Base-by-base conservation (phyloP, 257 asterid species). In the Primulina eburnea region DNA sequence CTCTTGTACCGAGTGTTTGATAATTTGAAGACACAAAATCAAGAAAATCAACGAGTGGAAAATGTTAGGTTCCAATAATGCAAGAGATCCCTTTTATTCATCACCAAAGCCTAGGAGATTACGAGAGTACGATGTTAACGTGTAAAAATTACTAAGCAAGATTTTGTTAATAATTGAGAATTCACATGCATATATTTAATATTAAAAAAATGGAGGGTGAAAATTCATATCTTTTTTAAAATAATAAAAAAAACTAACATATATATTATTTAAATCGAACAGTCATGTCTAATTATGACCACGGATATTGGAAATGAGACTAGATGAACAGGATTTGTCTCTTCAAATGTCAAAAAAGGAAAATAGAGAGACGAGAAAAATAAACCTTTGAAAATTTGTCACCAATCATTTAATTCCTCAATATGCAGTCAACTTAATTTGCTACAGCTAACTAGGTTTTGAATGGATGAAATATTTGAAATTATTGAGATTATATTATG, bases 351-450 rank as follows among this genome's bases (percentile, higher is more conserved):
- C 74, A 68, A 56, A 57, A 65, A 24, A 3, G 5, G 65, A 65
- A 26, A 67, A 20, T 33, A 30, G 47, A 62, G 59, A 37, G 3
- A 17, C 20, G 18, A 50, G 24, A 29, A 17, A 62, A 47, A 26
- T 30, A 24, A 60, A 20, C 62, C 28, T 30, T 47, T 4, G 62
- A 35, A 20, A 69, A 73, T 17, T 61, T 43, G 73, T 38, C 62
- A 68, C 65, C 71, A 60, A 63, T 79, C 76, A 75, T 68, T 72
- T 52, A 33, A 73, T 76, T 73, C 81, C 73, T 53, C 33, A 30
- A 30, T 30, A 30, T 30, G 33, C 38, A 29, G 26, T 47, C 34
- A 66, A 76, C 77, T 76, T 76, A 76, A 70, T 78, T 73, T 60
- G 55, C 74, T 72, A 72, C 55, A 69, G 64, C 65, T 47, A n/a